A percentile compares a stretch with the other conserved stretches of the same genome.
These are phyloP conservation scores for Neohortaea acidophila DNA, from an alignment of 495 filamentous ascomycete genomes.

Conservation along the genomic window DNA sequence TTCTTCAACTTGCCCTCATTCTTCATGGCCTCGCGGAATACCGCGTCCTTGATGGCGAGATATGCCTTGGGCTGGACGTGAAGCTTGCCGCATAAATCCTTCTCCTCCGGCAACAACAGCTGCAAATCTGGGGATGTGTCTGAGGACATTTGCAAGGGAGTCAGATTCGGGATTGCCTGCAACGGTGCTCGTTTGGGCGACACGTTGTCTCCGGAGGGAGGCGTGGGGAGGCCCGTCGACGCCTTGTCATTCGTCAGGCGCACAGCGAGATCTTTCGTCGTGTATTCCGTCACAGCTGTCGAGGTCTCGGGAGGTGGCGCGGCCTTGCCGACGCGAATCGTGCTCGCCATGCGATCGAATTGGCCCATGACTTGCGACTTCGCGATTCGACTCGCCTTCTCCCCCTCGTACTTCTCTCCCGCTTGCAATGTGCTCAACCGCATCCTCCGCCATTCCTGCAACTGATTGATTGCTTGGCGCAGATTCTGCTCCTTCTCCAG, in stretches of 20 bases:
- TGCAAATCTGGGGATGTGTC: constrained; percentile 73
- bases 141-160: constrained; percentile 52
- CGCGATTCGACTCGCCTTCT: constrained; percentile 66
- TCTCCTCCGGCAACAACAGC: constrained; percentile 70
- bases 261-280: constrained; percentile 52
- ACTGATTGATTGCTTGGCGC: constrained; percentile 71
- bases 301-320: constrained; percentile 50
- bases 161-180: constrained; percentile 31
- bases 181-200: constrained; percentile 19
- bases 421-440: constrained; percentile 66
- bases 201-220: constrained; percentile 13
- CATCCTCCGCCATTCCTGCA: constrained; percentile 86
- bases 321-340: constrained; percentile 43
- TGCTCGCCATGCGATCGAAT: constrained; percentile 52
- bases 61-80: constrained; percentile 86
- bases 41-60: constrained; percentile 75
- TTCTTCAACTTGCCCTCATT: constrained; percentile 76
- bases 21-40: constrained; percentile 79
- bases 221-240: constrained; percentile 12
- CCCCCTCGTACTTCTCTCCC: constrained; percentile 88
- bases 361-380: constrained; percentile 41
- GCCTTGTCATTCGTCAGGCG: constrained; percentile 20
- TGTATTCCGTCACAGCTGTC: constrained; percentile 53
- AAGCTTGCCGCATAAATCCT: constrained; percentile 66
- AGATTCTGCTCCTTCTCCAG: constrained; percentile 82